Base-by-base conservation (phyloP, 2,329 filamentous ascomycete species). In the Metarhizium album region DNA sequence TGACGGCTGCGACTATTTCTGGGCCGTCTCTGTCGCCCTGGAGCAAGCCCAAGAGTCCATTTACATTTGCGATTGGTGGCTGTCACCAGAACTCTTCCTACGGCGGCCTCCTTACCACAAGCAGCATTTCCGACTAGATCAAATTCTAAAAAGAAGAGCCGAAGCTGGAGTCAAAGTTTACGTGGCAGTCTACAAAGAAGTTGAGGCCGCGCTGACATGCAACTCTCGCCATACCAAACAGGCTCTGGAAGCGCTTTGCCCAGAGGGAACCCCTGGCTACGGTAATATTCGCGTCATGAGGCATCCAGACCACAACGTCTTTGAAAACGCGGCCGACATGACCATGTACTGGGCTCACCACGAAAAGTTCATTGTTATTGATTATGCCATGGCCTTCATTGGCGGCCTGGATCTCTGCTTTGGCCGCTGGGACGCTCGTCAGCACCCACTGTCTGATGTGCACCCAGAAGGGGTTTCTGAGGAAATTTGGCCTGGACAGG, bases 271-370 rank as follows among this genome's bases (percentile, higher is more conserved):
- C 0, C 86, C 84, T 0, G 93, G 91, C 1, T 75, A 90, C 64
- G 89, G 87, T 46, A 97, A 97, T 64, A 97, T 98, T 63, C 79
- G 75, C 35, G 75, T 95, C 48, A 86, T 94, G 80, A 82, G 91
- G 29, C 91, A 97, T 68, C 91, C 91, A 0, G 91, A 97, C 65
- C 91, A 97, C 70, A 96, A 96, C 57, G 79, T 95, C 2, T 82
- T 97, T 47, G 90, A 96, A 60, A 96, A 96, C 61, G 87, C 86
- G 2, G 87, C 87, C 29, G 91, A 97, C 59, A 94, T 95, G 87
- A 96, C 90, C 0, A 89, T 96, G 62, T 96, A 95, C 71, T 97
- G 91, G 82, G 93, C 93, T 0, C 93, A 98, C 64, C 93, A 98
- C 64, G 93, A 98, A 62, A 98, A 98, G 65, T 94, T 96, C 63